phyloP scores from a whole-genome alignment of 495 filamentous ascomycete genomes.

The Rostrohypoxylon terebratum region DNA sequence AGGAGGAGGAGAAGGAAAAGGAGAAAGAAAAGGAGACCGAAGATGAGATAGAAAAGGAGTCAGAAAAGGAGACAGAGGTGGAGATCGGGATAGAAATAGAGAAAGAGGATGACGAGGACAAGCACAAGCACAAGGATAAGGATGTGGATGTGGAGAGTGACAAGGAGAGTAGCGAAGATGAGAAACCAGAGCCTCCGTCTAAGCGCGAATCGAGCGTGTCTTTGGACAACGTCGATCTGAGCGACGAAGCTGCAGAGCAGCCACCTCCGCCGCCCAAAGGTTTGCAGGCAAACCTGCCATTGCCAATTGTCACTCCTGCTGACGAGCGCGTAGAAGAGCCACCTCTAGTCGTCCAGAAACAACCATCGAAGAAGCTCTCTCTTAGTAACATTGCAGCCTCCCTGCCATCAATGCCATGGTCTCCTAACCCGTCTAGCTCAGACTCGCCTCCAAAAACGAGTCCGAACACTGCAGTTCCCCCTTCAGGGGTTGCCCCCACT shows the following conservation, averaged over 20 bases:
- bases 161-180: conserved; percentile 36
- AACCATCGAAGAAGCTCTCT: conserved; percentile 57
- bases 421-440: conserved; percentile 46
- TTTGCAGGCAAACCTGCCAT: conserved; percentile 10
- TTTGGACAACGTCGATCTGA: conserved; percentile 77
- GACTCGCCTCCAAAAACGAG: conserved; percentile 55
- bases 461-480: conserved; percentile 51
- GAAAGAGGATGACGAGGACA: too few relatives aligned
- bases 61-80: too few relatives aligned
- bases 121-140: too few relatives aligned
- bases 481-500: conserved; percentile 56
- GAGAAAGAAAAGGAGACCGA: conserved; percentile 37
- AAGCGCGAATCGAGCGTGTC: conserved; percentile 73
- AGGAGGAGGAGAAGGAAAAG: conserved; percentile 43
- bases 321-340: conserved; percentile 24
- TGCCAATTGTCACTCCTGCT: not conserved
- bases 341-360: conserved; percentile 36
- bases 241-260: conserved; percentile 56
- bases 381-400: conserved; percentile 61
- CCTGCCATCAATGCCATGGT: conserved; percentile 68
- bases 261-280: conserved; percentile 38
- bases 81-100: too few relatives aligned
- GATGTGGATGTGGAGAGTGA: conserved; percentile 25
- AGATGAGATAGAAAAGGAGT: not conserved
- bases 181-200: conserved; percentile 68